A percentile compares a stretch with the other conserved stretches of the same genome.
These are phyloP conservation scores for Pulicaria dysenterica DNA, from an alignment of 129 eudicot species.

Conservation along the genomic window DNA sequence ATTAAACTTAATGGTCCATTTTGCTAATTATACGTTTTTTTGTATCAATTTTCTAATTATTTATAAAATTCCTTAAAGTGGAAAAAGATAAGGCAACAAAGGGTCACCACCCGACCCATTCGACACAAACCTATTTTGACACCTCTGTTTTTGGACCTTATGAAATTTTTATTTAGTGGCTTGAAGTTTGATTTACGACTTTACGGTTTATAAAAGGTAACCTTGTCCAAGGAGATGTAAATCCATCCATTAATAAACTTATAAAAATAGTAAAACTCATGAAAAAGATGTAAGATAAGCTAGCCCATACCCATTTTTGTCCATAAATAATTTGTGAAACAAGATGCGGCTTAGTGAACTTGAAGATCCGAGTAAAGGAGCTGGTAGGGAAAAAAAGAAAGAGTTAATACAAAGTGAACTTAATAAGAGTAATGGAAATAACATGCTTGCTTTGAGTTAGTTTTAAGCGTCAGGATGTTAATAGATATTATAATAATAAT, in stretches of 20 bases:
- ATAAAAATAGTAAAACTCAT: background rate
- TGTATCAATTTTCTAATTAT: too few relatives aligned
- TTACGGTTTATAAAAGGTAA: too few relatives aligned
- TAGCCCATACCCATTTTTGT: conserved; percentile 71
- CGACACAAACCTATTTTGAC: too few relatives aligned
- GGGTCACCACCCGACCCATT: too few relatives aligned
- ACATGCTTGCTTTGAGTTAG: background rate
- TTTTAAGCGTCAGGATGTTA: background rate
- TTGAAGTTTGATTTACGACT: too few relatives aligned
- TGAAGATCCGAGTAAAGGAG: conserved; percentile 93
- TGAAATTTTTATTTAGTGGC: too few relatives aligned
- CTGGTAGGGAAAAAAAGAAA: conserved; percentile 44
- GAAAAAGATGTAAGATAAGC: background rate
- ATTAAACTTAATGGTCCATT: too few relatives aligned
- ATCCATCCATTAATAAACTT: background rate
- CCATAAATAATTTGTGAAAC: conserved; percentile 69
- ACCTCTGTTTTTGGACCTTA: too few relatives aligned
- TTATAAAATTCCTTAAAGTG: too few relatives aligned
- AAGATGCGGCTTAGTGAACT: conserved; percentile 71
- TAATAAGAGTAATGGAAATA: too few relatives aligned
- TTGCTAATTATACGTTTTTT: too few relatives aligned
- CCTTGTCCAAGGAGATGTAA: background rate
- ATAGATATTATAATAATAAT: background rate
- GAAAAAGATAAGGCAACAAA: too few relatives aligned
- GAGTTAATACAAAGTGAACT: conserved; percentile 2